Evolutionary conservation across 73 alveolate species (phyloP), one percentile per base, ranked within the genome.

Genomic region (Paramecium caudatum): DNA sequence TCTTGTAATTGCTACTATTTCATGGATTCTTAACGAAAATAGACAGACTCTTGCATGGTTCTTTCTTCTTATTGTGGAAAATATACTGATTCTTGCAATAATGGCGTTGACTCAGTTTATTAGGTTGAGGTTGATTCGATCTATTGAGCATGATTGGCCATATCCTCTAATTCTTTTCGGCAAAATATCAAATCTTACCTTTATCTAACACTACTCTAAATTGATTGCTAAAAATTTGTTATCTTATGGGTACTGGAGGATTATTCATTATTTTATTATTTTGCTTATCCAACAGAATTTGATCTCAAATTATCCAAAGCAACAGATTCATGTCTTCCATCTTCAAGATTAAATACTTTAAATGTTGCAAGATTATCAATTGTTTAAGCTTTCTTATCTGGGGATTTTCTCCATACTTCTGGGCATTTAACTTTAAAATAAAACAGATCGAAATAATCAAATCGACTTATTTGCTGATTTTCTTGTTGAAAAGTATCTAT

Each of bases 391-490:
- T 36, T 65, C 34, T 65, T 36, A 65, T 30, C 83, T 9, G 46
- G 46, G 19, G 61, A 68, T 68, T 33, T 68, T 34, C 34, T 34
- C 47, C 84, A 68, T 9, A 68, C 27, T 41, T 41, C 6, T 33
- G 49, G 88, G 9, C 88, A 41, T 74, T 74, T 27, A 39, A 45
- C 65, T 34, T 74, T 74, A 27, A 43, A 27, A 37, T 45, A 74
- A 34, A 74, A 74, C 43, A 74, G 32, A 74, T 74, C 47, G 32
- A 16, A 74, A 39, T 74, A 41, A 74, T 74, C 88, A 23, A 74
- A 37, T n/a, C 39, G 8, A 65, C 15, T 36, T 10, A 65, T 36
- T 33, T 10, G 5, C 39, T 32, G 15, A 3, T 43, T 43, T n/a
- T 65, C 83, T 33, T 46, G 16, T 65, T 30, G 34, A 65, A 65